Evolutionary conservation across 495 filamentous ascomycete genomes (phyloP), one percentile per base, ranked within the genome.

Genomic region (Trichoderma erinaceum): DNA sequence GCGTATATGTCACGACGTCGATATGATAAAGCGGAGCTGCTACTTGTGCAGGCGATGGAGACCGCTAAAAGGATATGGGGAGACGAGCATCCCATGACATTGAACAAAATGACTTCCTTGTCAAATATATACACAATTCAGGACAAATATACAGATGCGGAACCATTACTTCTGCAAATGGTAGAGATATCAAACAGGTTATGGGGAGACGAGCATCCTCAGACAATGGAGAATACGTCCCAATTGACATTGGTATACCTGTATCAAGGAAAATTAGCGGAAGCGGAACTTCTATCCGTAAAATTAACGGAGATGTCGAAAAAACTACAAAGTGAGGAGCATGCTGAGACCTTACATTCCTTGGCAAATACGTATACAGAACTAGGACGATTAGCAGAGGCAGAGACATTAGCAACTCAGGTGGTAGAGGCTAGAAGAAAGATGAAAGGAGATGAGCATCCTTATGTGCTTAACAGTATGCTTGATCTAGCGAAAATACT

Each of bases 81-180:
- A 7, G 66, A 67, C 15, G 70, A 79, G 25, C 77, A 84, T 75
- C 77, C 75, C 21, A 4, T 68, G 15, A 83, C 78, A 15, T 65
- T 84, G 50, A 73, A 41, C 0, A 76, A 70, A 41, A 82, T 83
- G 71, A 58, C 13, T 35, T 77, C 80, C 68, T 74, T 83, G 8
- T 74, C 78, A 25, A 68, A 25, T 29, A 78, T 66, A 64, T 79
- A 77, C 44, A 4, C 21, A 16, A 44, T 67, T 43, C 75, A 78
- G 66, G 77, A 76, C n/a, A 71, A 73, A 13, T 78, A 65, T 65
- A 63, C 71, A 12, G 72, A 81, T 63, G 78, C 76, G 5, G 74
- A 77, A 66, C 25, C 69, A 64, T 66, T 82, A 10, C 16, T 70
- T 12, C 1, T 46, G 43, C 43, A 46, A 46, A 4, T 46, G 18